phyloP scores from a whole-genome alignment of 2,329 filamentous ascomycete genomes.

The Nigrograna mackinnonii region DNA sequence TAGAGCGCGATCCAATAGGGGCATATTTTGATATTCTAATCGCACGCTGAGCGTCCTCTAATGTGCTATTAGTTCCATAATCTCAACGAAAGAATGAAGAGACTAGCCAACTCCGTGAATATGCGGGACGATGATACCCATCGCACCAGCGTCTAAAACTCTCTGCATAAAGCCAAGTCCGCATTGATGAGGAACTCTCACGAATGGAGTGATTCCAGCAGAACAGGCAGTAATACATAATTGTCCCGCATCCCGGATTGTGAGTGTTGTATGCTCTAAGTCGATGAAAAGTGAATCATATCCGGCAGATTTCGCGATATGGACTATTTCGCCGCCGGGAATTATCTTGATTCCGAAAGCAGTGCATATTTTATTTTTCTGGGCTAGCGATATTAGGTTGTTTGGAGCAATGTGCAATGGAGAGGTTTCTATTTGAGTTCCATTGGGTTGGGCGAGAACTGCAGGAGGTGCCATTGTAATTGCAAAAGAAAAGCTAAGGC shows the following conservation, averaged over 20 bases:
- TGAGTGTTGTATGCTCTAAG: constrained; percentile 41
- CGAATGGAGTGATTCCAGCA: constrained; percentile 34
- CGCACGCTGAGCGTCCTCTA: constrained; percentile 1
- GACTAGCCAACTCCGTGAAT: constrained; percentile 4
- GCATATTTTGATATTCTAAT: background rate
- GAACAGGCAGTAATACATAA: constrained; percentile 29
- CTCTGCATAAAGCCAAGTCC: constrained; percentile 34
- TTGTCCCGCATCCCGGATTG: constrained; percentile 30
- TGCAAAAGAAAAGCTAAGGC: too few relatives aligned
- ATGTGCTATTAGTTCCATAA: too few relatives aligned
- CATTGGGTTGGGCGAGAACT: background rate
- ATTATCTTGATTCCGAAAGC: constrained; percentile 30
- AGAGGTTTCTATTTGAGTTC: background rate
- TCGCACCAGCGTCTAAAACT: constrained; percentile 35
- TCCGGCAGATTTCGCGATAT: constrained; percentile 38
- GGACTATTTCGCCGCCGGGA: constrained; percentile 29
- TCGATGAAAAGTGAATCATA: constrained; percentile 46
- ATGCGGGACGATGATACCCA: constrained; percentile 12
- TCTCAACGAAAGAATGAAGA: too few relatives aligned
- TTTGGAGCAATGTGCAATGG: background rate
- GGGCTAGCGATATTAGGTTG: background rate
- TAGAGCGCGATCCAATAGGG: constrained; percentile 5
- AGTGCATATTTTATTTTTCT: background rate
- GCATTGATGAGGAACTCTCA: constrained; percentile 35
- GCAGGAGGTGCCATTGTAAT: background rate